These are phyloP conservation scores for Strobilomyces dryophilus DNA, from an alignment of 768 basidiomycete species.

Conservation along the genomic window DNA sequence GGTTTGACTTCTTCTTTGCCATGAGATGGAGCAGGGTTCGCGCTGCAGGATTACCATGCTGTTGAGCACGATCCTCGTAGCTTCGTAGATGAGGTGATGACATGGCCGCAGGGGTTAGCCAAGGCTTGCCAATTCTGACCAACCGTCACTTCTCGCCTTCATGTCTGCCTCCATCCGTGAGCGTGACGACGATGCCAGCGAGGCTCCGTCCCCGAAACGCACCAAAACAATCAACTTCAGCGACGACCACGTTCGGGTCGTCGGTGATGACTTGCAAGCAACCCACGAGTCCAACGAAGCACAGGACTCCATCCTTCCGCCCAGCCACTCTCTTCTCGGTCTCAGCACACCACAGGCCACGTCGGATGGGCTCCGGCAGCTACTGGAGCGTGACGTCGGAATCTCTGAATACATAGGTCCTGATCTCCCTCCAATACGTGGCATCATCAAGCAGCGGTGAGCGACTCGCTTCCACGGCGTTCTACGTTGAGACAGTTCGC, in stretches of 20 bases:
- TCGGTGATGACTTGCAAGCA: constrained; percentile 4
- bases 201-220: constrained; percentile 39
- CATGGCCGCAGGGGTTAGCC: constrained; percentile 10
- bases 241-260: not conserved
- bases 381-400: constrained; percentile 78
- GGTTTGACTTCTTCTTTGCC: constrained; percentile 83
- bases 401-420: constrained; percentile 82
- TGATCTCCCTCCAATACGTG: constrained; percentile 69
- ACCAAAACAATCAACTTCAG: constrained; percentile 29
- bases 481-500: constrained; percentile 3
- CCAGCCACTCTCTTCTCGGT: constrained; percentile 69
- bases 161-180: constrained; percentile 39
- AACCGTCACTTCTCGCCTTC: not conserved
- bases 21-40: constrained; percentile 75
- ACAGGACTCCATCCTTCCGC: constrained; percentile 49
- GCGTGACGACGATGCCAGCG: constrained; percentile 45
- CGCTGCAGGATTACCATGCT: constrained; percentile 71
- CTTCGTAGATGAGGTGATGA: constrained; percentile 42
- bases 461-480: constrained; percentile 13
- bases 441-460: constrained; percentile 96
- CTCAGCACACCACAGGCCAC: constrained; percentile 47
- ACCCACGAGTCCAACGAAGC: not conserved
- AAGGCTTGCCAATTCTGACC: not conserved
- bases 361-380: constrained; percentile 52
- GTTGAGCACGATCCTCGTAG: constrained; percentile 58